Conservation (phyloP, 1,139 yeast genomes). For the Pneumocystis sp. region DNA sequence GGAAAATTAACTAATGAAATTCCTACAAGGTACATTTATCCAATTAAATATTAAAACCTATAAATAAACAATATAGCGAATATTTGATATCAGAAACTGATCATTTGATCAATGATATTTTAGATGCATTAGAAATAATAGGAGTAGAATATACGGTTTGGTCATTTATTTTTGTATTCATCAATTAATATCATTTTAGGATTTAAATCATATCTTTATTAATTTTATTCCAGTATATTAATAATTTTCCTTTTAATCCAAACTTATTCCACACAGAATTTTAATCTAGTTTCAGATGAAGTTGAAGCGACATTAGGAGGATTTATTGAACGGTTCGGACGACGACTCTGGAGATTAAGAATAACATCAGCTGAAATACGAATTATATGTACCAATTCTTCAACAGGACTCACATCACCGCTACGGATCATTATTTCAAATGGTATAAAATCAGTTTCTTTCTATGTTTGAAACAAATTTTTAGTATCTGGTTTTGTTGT, state of each 20-base stretch:
- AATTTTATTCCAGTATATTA: neutral
- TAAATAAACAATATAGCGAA: slow-evolving; percentile 34
- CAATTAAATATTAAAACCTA: neutral
- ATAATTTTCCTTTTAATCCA: neutral
- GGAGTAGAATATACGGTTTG: slow-evolving; percentile 91
- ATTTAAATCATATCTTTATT: neutral
- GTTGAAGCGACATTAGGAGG: slow-evolving; percentile 97
- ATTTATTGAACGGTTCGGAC: slow-evolving; percentile 91
- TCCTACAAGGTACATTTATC: slow-evolving; percentile 33
- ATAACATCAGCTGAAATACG: slow-evolving; percentile 96
- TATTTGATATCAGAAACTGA: slow-evolving; percentile 92
- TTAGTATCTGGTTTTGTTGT: slow-evolving; percentile 88
- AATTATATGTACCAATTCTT: slow-evolving; percentile 83
- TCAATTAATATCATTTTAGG: neutral
- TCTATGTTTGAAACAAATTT: neutral
- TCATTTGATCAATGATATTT: slow-evolving; percentile 84
- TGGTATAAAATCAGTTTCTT: slow-evolving; percentile 12
- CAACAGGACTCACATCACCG: slow-evolving; percentile 81
- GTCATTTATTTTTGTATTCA: slow-evolving; percentile 72
- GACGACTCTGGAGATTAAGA: slow-evolving; percentile 91
- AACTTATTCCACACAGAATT: slow-evolving; percentile 75
- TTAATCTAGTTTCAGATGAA: slow-evolving; percentile 85
- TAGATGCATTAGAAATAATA: slow-evolving; percentile 85
- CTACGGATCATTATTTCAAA: slow-evolving; percentile 90
- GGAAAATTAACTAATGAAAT: slow-evolving; percentile 88